Evolutionary conservation across 179 eudicot species (phyloP), one percentile per base, ranked within the genome.

Genomic region (Camellia oleifera): DNA sequence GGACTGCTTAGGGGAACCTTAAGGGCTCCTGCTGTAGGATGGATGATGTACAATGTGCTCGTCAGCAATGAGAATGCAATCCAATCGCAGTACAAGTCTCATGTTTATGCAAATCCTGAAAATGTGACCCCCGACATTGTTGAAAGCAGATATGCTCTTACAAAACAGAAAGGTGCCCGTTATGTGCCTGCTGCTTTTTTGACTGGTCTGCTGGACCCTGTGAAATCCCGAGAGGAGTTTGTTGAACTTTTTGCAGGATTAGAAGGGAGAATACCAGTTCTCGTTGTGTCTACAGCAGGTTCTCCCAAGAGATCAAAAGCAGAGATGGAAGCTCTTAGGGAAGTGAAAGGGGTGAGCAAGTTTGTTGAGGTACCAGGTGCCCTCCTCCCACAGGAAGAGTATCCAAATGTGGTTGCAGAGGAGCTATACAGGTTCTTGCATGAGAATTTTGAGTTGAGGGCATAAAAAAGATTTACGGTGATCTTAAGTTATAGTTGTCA

Each of bases 1-100:
- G 98, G 93, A 42, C 81, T 95, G 20, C 91, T 95, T 17, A 87
- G 98, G 81, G 94, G 94, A 69, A 95, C 97, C 57, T 78, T 95
- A 71, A 86, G 97, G 83, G 92, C 97, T 52, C 98, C 98, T 23
- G 98, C 98, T 62, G 84, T 94, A n/a, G 98, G 98, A 48, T 94
- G 98, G 98, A 94, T 94, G 97, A 89, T 94, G 98, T 95, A 95
- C 78, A 95, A 95, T 72, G 88, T 92, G 75, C 94, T 95, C 23
- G 98, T 95, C 80, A 95, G 98, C 90, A 95, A 95, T 63, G 91
- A 95, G 84, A 95, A 89, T 67, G 80, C 98, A 20, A 95, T 95
- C 26, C 81, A 87, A 78, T 93, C 97, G 11, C 98, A 95, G 81
- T 95, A 95, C 85, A 91, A 89, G 81, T 93, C 98, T 13, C 98